Evolutionary conservation across 176 grass and related monocot species (phyloP).

Genomic region (Bolboschoenus planiculmis): DNA sequence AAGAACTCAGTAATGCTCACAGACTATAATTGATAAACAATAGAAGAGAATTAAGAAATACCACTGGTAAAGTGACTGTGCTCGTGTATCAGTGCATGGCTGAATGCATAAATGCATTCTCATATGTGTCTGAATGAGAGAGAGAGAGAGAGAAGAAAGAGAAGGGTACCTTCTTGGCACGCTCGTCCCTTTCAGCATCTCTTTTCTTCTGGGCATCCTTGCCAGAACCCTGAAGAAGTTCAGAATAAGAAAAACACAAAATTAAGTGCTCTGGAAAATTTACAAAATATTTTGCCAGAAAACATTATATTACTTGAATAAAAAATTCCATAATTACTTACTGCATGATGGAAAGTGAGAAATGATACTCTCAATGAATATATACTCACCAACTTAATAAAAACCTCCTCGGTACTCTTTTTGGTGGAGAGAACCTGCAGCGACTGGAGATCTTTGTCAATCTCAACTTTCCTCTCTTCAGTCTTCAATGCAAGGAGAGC

Average conservation of each 20-base stretch:
- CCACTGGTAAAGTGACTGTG: background rate
- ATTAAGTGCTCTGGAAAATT: background rate
- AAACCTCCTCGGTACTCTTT: constrained; percentile 55
- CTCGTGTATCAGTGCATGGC: background rate
- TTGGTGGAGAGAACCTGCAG: constrained; percentile 67
- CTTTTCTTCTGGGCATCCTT: constrained; percentile 76
- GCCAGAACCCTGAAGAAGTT: constrained; percentile 48
- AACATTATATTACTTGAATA: background rate
- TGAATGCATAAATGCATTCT: background rate
- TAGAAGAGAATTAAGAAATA: background rate
- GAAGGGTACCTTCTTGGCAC: constrained; percentile 52
- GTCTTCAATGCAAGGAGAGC: constrained; percentile 55
- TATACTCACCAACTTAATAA: constrained; percentile 71
- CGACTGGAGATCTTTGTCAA: constrained; percentile 84
- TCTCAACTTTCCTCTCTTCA: constrained; percentile 74
- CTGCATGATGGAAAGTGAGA: background rate
- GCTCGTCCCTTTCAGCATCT: constrained; percentile 73
- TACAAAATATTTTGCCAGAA: background rate
- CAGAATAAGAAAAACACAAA: background rate
- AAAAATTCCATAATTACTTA: background rate
- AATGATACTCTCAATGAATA: background rate
- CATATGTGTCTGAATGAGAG: background rate
- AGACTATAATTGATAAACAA: constrained; percentile 27
- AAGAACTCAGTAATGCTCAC: constrained; percentile 87
- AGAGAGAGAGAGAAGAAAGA: background rate